Conservation (phyloP, 345 rosid species). For the Stellera chamaejasme region DNA sequence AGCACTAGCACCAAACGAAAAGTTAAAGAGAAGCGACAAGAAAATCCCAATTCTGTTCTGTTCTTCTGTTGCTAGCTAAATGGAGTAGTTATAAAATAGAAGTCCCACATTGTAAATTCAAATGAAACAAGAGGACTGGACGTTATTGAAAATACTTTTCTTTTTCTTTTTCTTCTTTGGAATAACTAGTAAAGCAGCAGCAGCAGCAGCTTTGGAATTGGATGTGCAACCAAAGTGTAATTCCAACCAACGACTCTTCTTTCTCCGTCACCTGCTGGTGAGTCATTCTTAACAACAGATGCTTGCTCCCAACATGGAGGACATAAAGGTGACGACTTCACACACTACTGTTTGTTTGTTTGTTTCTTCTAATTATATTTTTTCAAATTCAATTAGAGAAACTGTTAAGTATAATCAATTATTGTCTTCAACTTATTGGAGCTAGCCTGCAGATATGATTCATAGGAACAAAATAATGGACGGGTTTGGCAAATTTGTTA, state of each 20-base stretch:
- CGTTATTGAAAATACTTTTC: constrained; percentile 2
- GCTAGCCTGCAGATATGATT: not conserved
- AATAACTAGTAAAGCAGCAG: constrained; percentile 4
- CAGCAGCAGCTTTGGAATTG: constrained; percentile 27
- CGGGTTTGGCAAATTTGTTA: too few species aligned
- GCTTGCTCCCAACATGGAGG: constrained; percentile 26
- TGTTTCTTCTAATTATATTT: not conserved
- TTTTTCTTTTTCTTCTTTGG: constrained; percentile 18
- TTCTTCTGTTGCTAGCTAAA: too few species aligned
- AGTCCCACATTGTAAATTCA: not conserved
- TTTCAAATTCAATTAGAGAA: too few species aligned
- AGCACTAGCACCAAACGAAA: too few species aligned
- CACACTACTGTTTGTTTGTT: constrained; percentile 21
- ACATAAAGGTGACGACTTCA: constrained; percentile 16
- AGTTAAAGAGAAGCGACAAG: too few species aligned
- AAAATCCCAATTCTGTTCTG: too few species aligned
- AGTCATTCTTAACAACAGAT: constrained; percentile 14
- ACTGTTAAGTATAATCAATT: too few species aligned
- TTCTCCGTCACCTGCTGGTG: constrained; percentile 7
- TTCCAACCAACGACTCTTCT: not conserved
- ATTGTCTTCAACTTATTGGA: too few species aligned
- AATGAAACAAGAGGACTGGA: constrained; percentile 10
- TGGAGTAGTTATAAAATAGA: not conserved
- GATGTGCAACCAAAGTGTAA: constrained; percentile 3
- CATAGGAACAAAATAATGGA: too few species aligned